These are phyloP conservation scores for Prunus dulcis DNA, from an alignment of 306 rosid species.

Conservation along the genomic window DNA sequence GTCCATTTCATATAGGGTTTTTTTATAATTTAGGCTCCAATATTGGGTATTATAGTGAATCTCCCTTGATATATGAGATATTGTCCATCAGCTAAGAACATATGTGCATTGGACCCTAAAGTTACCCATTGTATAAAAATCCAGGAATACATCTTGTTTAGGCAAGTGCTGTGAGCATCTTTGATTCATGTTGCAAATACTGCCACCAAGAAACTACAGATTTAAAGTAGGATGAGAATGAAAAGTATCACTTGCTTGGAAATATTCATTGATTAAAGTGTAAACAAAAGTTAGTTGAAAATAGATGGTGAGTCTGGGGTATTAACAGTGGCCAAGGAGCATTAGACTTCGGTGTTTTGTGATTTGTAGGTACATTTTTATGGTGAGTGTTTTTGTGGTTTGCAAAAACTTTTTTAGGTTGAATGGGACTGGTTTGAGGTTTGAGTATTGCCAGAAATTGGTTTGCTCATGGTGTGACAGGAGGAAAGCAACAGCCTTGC, in stretches of 20 bases:
- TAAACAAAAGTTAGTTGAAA: neutral
- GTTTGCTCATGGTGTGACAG: neutral
- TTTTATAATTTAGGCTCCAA: too few species aligned
- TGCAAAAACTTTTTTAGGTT: neutral
- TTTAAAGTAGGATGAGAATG: neutral
- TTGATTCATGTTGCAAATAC: neutral
- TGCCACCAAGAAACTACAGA: neutral
- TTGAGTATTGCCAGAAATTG: neutral
- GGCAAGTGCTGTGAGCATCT: neutral
- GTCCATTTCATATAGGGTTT: too few species aligned
- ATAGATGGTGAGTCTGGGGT: neutral
- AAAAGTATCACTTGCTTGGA: neutral
- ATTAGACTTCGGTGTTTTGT: neutral
- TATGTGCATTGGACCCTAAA: neutral
- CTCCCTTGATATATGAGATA: neutral
- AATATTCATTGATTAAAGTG: neutral
- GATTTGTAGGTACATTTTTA: neutral
- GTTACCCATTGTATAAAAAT: neutral
- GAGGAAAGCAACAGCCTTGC: neutral
- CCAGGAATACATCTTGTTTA: neutral
- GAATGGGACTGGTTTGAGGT: neutral
- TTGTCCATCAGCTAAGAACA: neutral
- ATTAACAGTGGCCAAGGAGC: neutral
- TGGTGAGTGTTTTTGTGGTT: neutral
- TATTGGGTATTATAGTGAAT: too few species aligned